Base-by-base conservation (phyloP, 305 asterid genomes). In the Lippia alba region DNA sequence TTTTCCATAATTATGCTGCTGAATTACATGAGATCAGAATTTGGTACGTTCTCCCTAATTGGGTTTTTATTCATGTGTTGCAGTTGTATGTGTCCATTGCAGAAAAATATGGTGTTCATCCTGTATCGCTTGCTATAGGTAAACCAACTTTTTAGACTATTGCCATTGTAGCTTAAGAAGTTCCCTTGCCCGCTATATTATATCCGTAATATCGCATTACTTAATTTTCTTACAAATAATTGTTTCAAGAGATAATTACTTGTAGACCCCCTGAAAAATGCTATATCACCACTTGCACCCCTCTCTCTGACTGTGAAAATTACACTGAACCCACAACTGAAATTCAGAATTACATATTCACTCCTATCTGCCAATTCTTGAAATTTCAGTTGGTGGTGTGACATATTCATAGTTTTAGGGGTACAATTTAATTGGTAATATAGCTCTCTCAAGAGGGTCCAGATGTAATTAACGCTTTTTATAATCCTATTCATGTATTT, bases 81-180 rank as follows among this genome's bases (percentile, higher is more conserved):
- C 92, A 93, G 96, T 70, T 75, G 59, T 89, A 93, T 71, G 60
- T 85, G 49, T 80, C 84, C 74, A 84, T 89, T 60, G 90, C 94
- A 8, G 58, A 71, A 73, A 75, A 74, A 69, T 85, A 81, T 68
- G 83, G 83, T 33, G 41, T 93, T 65, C 94, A 84, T 72, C 98
- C 97, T 10, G 89, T 91, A 72, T 87, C 96, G 67, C 85, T 93
- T 53, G 90, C 97, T 55, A 83, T 91, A 80, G 97, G 96, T 93
- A 83, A 65, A 45, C 30, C 17, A 69, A 36, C 11, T 59, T 54
- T 32, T 50, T 57, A 58, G 2, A 19, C 20, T 24, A 67, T 63
- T 67, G 49, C 32, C 74, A 70, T 61, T 67, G 19, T 56, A 49
- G 39, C 18, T 11, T 41, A 17, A 55, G 24, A 14, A 69, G 10